A percentile compares a stretch with the other conserved stretches of the same genome.
Conservation (phyloP, 768 basidiomycete species). For the Russula dissimulans region DNA sequence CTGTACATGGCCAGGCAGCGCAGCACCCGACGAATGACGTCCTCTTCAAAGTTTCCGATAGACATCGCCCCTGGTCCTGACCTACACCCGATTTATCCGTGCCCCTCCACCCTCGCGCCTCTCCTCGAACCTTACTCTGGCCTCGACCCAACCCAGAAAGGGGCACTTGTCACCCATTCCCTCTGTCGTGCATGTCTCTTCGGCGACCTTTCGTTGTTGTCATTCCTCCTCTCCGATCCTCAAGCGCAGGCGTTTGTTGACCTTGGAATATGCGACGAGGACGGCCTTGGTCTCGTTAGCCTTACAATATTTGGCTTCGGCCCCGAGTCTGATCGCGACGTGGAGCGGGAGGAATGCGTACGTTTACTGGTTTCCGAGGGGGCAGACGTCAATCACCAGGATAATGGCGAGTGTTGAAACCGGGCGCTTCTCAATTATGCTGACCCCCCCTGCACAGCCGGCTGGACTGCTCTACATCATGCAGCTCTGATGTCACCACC, state of each 20-base stretch:
- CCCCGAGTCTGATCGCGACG: constrained; percentile 68
- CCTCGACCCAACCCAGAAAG: constrained; percentile 57
- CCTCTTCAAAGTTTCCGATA: constrained; percentile 28
- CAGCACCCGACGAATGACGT: constrained; percentile 24
- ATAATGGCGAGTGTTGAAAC: constrained; percentile 44
- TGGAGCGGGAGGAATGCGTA: constrained; percentile 88
- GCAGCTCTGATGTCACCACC: constrained; percentile 84
- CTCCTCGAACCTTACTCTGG: constrained; percentile 61
- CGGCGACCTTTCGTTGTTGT: constrained; percentile 62
- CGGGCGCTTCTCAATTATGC: background rate
- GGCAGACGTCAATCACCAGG: constrained; percentile 49
- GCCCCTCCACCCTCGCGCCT: constrained; percentile 47
- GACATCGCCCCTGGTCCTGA: constrained; percentile 72
- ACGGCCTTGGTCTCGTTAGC: constrained; percentile 75
- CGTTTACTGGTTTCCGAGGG: constrained; percentile 72
- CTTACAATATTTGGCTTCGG: constrained; percentile 75
- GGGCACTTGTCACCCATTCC: constrained; percentile 63
- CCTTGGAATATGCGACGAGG: constrained; percentile 67
- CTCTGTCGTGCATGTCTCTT: constrained; percentile 69
- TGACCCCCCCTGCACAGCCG: constrained; percentile 40
- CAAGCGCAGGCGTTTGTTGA: constrained; percentile 61
- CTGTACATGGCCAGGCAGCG: background rate
- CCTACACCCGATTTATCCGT: constrained; percentile 71
- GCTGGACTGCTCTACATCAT: constrained; percentile 94
- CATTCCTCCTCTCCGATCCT: constrained; percentile 60